These are phyloP conservation scores for Wickerhamiella occidentalis DNA, from an alignment of 805 yeast species.

Conservation along the genomic window DNA sequence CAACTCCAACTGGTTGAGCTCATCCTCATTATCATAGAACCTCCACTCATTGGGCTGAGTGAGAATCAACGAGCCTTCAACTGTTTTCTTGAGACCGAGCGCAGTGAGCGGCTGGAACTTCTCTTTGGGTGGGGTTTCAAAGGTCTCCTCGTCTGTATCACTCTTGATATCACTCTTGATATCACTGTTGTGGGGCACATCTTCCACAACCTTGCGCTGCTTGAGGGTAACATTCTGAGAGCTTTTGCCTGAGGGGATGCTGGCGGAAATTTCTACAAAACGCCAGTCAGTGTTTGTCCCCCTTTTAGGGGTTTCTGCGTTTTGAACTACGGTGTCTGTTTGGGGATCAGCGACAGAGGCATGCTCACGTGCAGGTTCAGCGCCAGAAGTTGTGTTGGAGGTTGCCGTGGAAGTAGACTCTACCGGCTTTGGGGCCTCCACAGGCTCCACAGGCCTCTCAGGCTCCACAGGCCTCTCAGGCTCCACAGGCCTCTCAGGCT, in stretches of 20 bases:
- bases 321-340: too few relatives aligned
- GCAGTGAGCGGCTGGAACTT: constrained; percentile 2
- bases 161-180: not conserved
- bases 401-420: too few relatives aligned
- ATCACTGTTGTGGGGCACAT: not conserved
- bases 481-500: too few relatives aligned
- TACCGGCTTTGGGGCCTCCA: too few relatives aligned
- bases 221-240: not conserved
- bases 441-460: too few relatives aligned
- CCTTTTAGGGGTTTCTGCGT: not conserved
- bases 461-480: too few relatives aligned
- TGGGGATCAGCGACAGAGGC: too few relatives aligned
- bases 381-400: too few relatives aligned
- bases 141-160: constrained; percentile 2
- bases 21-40: constrained; percentile 18
- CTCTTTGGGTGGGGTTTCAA: not conserved
- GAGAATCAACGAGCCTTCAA: constrained; percentile 13
- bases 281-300: not conserved
- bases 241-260: not conserved
- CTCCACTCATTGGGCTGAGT: constrained; percentile 20
- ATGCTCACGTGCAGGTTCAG: too few relatives aligned
- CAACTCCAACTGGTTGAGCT: constrained; percentile 14
- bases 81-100: constrained; percentile 12
- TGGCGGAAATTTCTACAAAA: not conserved
- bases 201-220: not conserved